These are phyloP conservation scores for Rutstroemia sydowiana DNA, from an alignment of 2,329 filamentous ascomycete genomes.

Conservation along the genomic window DNA sequence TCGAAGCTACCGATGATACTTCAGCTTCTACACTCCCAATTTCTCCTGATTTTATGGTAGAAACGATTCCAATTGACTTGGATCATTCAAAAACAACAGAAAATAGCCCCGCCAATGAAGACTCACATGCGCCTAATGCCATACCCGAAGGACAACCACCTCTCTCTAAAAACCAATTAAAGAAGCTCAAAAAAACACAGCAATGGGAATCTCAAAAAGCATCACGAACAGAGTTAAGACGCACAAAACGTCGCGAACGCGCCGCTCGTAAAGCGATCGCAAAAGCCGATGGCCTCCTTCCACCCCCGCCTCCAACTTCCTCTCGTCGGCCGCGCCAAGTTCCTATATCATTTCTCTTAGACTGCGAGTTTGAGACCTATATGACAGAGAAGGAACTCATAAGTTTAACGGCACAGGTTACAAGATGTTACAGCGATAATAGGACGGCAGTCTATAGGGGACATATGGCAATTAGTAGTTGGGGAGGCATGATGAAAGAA, in stretches of 20 bases:
- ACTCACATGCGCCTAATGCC: neutral
- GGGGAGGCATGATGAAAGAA: slow-evolving; percentile 65
- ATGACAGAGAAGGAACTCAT: slow-evolving; percentile 84
- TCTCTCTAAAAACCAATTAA: slow-evolving; percentile 80
- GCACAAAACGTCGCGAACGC: slow-evolving; percentile 44
- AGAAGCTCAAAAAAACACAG: slow-evolving; percentile 65
- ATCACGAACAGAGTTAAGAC: slow-evolving; percentile 45
- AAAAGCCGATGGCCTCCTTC: slow-evolving; percentile 32
- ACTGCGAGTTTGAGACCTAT: slow-evolving; percentile 85
- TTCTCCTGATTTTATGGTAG: neutral
- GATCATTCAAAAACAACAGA: neutral
- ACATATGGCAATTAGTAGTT: slow-evolving; percentile 72
- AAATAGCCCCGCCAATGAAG: neutral
- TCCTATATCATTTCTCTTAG: slow-evolving; percentile 74
- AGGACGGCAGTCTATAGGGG: slow-evolving; percentile 57
- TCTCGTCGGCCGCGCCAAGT: slow-evolving; percentile 42
- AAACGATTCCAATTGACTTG: neutral
- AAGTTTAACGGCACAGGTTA: slow-evolving; percentile 77
- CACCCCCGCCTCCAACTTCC: slow-evolving; percentile 1
- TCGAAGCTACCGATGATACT: neutral
- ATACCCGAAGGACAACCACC: neutral
- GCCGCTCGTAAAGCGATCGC: slow-evolving; percentile 42
- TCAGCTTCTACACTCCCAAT: neutral
- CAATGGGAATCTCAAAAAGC: slow-evolving; percentile 69
- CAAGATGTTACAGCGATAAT: slow-evolving; percentile 85